Evolutionary conservation across 352 stramenopile species (phyloP).

Genomic region (Globisporangium viniferum): DNA sequence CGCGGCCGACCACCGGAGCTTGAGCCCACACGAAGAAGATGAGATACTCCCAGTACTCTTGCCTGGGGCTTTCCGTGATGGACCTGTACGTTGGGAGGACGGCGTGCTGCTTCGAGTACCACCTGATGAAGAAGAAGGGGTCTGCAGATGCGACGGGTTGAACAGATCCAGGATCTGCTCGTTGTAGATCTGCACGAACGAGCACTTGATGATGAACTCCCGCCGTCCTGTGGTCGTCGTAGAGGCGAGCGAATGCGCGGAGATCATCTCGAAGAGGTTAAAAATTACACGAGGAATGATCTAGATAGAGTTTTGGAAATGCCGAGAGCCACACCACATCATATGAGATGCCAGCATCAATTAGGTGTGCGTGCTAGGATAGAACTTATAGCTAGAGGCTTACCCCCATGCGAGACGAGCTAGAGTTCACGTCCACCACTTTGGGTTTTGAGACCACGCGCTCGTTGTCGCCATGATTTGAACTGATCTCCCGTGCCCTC

Average conservation of each 20-base stretch:
- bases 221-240: conserved; percentile 13
- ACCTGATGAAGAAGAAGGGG: background rate
- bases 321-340: no score
- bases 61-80: background rate
- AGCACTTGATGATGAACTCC: conserved; percentile 57
- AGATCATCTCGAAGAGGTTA: conserved; percentile 35
- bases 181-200: conserved; percentile 92
- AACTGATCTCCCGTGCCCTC: conserved; percentile 7
- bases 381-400: background rate
- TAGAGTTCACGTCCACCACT: conserved; percentile 8
- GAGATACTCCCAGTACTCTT: background rate
- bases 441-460: conserved; percentile 20
- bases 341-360: no score
- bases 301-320: conserved; percentile 20
- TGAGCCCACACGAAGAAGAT: conserved; percentile 20
- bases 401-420: conserved; percentile 28
- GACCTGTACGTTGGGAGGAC: background rate
- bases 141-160: conserved; percentile 35
- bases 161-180: conserved; percentile 75
- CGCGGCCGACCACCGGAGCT: conserved; percentile 44
- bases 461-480: conserved; percentile 5
- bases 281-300: conserved; percentile 51
- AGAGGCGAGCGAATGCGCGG: conserved; percentile 6
- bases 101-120: background rate
- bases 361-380: no score